These are phyloP conservation scores for Malus hybrid DNA, from an alignment of 331 rosid species.

Conservation along the genomic window DNA sequence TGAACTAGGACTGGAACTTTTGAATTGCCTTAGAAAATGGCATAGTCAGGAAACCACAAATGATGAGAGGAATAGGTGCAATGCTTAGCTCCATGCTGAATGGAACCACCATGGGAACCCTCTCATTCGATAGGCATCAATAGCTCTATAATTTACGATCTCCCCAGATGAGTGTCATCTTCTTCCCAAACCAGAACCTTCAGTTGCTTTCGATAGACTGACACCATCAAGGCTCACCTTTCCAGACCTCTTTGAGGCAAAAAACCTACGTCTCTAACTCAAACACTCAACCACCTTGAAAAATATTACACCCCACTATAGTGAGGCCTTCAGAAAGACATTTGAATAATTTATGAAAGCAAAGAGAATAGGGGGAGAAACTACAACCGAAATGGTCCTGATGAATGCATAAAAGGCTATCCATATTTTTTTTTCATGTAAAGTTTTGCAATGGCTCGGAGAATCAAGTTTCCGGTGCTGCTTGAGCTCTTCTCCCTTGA, in stretches of 20 bases:
- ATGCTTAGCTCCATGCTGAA: slow-evolving; percentile 25
- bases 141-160: slow-evolving; percentile 60
- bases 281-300: slow-evolving; percentile 39
- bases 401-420: slow-evolving; percentile 44
- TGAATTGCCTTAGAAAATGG: slow-evolving; percentile 40
- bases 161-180: slow-evolving; percentile 69
- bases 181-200: slow-evolving; percentile 50
- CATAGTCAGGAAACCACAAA: slow-evolving; percentile 31
- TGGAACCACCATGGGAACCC: slow-evolving; percentile 87
- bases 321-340: slow-evolving; percentile 33
- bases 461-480: slow-evolving; percentile 33
- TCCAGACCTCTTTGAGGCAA: slow-evolving; percentile 48
- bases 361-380: slow-evolving; percentile 59
- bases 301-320: slow-evolving; percentile 39
- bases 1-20: slow-evolving; percentile 36
- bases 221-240: slow-evolving; percentile 73
- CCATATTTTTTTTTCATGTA: slow-evolving; percentile 45
- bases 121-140: slow-evolving; percentile 76
- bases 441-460: slow-evolving; percentile 39
- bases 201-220: slow-evolving; percentile 54
- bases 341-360: slow-evolving; percentile 61
- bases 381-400: slow-evolving; percentile 37
- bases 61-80: slow-evolving; percentile 46
- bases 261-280: slow-evolving; percentile 56
- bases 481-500: slow-evolving; percentile 19